Conservation (phyloP, 2,329 filamentous ascomycete genomes). For the Exophiala xenobiotica region DNA sequence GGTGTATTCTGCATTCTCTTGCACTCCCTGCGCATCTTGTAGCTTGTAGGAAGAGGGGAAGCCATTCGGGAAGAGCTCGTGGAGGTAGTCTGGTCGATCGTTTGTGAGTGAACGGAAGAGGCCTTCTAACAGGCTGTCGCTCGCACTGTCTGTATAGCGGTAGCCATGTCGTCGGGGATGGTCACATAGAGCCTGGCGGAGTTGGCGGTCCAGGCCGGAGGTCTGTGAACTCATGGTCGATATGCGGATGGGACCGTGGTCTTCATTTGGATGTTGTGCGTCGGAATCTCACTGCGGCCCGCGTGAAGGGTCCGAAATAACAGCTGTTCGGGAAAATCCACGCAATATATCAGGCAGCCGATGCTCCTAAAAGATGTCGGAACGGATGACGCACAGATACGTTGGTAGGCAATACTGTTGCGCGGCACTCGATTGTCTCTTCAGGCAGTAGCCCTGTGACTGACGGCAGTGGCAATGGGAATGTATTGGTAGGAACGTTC, state of each 20-base stretch:
- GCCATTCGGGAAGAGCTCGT: conserved; percentile 78
- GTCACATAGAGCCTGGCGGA: conserved; percentile 77
- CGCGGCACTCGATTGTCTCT: no score
- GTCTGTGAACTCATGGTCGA: conserved; percentile 41
- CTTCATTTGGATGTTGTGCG: conserved; percentile 16
- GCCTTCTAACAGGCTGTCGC: conserved; percentile 68
- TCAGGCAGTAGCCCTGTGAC: no score
- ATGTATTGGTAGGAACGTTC: no score
- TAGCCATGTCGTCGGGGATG: conserved; percentile 72
- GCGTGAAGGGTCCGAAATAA: no score
- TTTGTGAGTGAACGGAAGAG: conserved; percentile 87
- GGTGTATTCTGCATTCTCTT: conserved; percentile 92
- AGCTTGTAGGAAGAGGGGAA: conserved; percentile 70
- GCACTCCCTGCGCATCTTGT: conserved; percentile 82
- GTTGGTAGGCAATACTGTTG: no score
- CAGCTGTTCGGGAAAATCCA: no score
- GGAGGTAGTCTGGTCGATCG: conserved; percentile 70
- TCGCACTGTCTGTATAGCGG: conserved; percentile 71
- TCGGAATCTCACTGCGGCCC: no score
- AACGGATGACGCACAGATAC: no score
- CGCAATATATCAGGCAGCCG: no score
- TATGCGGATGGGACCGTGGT: not conserved
- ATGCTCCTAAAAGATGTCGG: no score
- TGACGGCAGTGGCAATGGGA: no score
- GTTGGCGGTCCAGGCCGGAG: conserved; percentile 67